Conservation (phyloP, 108 stramenopile species). For the Discostella stelligeroides region DNA sequence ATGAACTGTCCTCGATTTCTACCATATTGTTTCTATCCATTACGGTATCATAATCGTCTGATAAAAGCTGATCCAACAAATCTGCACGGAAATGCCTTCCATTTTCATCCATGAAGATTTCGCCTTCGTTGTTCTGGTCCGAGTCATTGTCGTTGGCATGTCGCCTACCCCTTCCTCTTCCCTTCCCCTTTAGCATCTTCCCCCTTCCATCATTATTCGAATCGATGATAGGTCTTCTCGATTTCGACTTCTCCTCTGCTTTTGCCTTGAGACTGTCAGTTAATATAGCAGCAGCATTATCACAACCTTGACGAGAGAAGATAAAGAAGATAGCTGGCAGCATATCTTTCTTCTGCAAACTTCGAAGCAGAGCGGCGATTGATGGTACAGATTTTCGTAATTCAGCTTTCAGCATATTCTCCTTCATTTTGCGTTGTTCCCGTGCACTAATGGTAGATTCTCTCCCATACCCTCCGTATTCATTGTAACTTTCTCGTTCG, state of each 20-base stretch:
- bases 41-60: slow-evolving; percentile 41
- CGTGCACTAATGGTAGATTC: slow-evolving; percentile 47
- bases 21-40: slow-evolving; percentile 13
- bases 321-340: slow-evolving; percentile 95
- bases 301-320: slow-evolving; percentile 90
- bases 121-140: slow-evolving; percentile 35
- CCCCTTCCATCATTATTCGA: slow-evolving; percentile 22
- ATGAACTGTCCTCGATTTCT: slow-evolving; percentile 48
- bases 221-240: slow-evolving; percentile 27
- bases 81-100: slow-evolving; percentile 71
- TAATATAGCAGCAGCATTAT: slow-evolving; percentile 75
- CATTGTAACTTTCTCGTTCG: slow-evolving; percentile 30
- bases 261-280: slow-evolving; percentile 50
- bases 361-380: slow-evolving; percentile 57
- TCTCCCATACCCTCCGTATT: slow-evolving; percentile 37
- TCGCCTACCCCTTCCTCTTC: slow-evolving; percentile 43
- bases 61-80: slow-evolving; percentile 48
- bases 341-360: slow-evolving; percentile 68
- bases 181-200: slow-evolving; percentile 19
- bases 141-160: slow-evolving; percentile 26
- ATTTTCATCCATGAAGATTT: slow-evolving; percentile 54
- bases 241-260: slow-evolving; percentile 20
- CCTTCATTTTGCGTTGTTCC: slow-evolving; percentile 67
- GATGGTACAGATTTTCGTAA: slow-evolving; percentile 77
- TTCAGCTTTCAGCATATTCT: slow-evolving; percentile 67